Evolutionary conservation across 805 yeast species (phyloP).

Genomic region (Phaffomyces opuntiae): DNA sequence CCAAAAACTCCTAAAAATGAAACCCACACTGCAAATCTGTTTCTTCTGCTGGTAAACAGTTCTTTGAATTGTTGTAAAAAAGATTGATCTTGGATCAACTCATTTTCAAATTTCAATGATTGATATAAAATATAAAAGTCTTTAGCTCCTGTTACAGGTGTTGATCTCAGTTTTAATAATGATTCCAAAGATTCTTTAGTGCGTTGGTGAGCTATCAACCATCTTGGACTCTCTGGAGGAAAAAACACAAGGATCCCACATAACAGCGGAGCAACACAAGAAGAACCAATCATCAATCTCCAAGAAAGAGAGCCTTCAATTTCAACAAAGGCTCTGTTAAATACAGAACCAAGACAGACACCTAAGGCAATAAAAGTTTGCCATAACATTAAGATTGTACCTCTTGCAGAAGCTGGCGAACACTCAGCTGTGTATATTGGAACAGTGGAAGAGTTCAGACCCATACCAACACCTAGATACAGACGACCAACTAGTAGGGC

Average conservation of each 20-base stretch:
- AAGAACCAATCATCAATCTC: slow-evolving; percentile 64
- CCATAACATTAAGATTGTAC: slow-evolving; percentile 65
- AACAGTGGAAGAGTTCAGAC: slow-evolving; percentile 60
- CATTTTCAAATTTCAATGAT: slow-evolving; percentile 40
- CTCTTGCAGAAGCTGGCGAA: slow-evolving; percentile 51
- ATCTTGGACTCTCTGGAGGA: slow-evolving; percentile 67
- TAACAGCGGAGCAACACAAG: slow-evolving; percentile 50
- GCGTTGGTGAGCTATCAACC: slow-evolving; percentile 51
- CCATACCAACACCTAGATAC: slow-evolving; percentile 57
- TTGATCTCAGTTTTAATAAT: slow-evolving; percentile 37
- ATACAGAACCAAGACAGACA: slow-evolving; percentile 58
- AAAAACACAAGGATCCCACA: slow-evolving; percentile 44
- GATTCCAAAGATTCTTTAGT: slow-evolving; percentile 44
- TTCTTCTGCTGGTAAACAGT: slow-evolving; percentile 39
- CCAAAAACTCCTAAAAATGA: slow-evolving; percentile 44
- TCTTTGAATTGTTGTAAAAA: slow-evolving; percentile 31
- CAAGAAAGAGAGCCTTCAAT: slow-evolving; percentile 42
- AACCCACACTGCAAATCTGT: slow-evolving; percentile 44
- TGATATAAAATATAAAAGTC: slow-evolving; percentile 55
- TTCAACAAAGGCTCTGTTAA: slow-evolving; percentile 50
- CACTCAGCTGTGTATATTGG: slow-evolving; percentile 64
- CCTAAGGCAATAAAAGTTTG: slow-evolving; percentile 74
- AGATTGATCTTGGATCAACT: slow-evolving; percentile 33
- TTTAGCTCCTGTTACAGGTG: slow-evolving; percentile 34
- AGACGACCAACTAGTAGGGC: slow-evolving; percentile 55